phyloP scores from a whole-genome alignment of 2,329 filamentous ascomycete species.

The Aspergillus niger region DNA sequence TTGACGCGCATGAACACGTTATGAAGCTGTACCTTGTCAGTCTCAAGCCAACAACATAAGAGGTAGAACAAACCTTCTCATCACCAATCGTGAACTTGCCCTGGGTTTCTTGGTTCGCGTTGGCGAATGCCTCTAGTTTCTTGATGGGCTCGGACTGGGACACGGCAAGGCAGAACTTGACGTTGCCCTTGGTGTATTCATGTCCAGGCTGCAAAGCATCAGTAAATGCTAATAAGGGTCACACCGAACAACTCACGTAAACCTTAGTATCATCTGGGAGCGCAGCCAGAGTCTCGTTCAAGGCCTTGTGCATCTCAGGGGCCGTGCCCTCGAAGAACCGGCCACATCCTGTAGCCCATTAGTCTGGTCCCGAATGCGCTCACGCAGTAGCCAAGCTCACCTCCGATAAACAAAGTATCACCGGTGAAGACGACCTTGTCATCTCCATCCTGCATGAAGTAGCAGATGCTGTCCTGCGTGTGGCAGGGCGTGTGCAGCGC shows the following conservation, averaged over 20 bases:
- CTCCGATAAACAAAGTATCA: constrained; percentile 93
- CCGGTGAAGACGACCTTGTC: constrained; percentile 86
- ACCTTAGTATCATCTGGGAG: constrained; percentile 90
- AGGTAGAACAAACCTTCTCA: constrained; percentile 71
- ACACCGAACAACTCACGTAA: constrained; percentile 62
- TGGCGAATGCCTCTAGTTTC: constrained; percentile 74
- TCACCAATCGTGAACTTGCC: constrained; percentile 96
- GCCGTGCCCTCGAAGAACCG: constrained; percentile 93
- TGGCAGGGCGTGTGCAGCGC: constrained; percentile 96
- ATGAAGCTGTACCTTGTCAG: constrained; percentile 62
- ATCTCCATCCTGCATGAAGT: constrained; percentile 76
- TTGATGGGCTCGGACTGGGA: constrained; percentile 73
- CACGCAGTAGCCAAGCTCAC: constrained; percentile 48
- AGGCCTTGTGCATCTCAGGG: constrained; percentile 85
- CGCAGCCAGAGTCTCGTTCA: constrained; percentile 79
- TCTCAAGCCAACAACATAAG: background rate
- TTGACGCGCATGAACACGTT: constrained; percentile 95
- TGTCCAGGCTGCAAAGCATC: constrained; percentile 71
- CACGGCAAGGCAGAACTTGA: constrained; percentile 80
- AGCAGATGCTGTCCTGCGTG: constrained; percentile 98
- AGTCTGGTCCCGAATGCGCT: background rate
- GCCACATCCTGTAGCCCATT: constrained; percentile 71
- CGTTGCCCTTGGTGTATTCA: constrained; percentile 97
- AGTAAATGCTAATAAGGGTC: background rate
- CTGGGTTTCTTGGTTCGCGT: constrained; percentile 82